Evolutionary conservation across 768 basidiomycete species (phyloP).

Genomic region (Hemileccinum impolitum): DNA sequence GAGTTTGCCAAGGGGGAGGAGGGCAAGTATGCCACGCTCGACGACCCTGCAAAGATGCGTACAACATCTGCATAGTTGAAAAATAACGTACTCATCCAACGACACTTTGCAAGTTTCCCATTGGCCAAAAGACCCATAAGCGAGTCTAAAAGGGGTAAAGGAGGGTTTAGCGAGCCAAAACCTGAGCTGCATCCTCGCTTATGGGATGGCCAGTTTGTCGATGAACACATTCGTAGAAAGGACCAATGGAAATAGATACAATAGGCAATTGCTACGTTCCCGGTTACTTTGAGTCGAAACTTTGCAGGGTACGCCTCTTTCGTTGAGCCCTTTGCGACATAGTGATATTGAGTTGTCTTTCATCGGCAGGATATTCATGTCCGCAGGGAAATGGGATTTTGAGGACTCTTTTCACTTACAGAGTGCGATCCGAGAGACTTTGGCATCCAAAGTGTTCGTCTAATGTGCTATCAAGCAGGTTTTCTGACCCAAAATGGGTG

Average conservation of each 20-base stretch:
- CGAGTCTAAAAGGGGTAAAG: too few relatives aligned
- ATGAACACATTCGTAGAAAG: slow-evolving; percentile 11
- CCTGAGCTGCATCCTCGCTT: too few relatives aligned
- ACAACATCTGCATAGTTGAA: too few relatives aligned
- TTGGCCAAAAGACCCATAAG: too few relatives aligned
- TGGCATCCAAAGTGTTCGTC: slow-evolving; percentile 1
- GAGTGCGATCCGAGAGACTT: neutral
- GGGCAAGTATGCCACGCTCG: slow-evolving; percentile 5
- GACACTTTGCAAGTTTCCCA: too few relatives aligned
- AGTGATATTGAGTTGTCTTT: too few relatives aligned
- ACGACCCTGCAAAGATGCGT: slow-evolving; percentile 9
- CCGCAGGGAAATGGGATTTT: slow-evolving; percentile 5
- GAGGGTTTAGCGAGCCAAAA: too few relatives aligned
- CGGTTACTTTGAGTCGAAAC: slow-evolving; percentile 11
- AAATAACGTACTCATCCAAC: too few relatives aligned
- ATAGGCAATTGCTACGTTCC: slow-evolving; percentile 9
- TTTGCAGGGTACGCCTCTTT: slow-evolving; percentile 3
- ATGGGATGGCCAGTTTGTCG: too few relatives aligned
- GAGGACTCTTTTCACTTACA: slow-evolving; percentile 7
- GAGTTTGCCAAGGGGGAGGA: slow-evolving; percentile 10
- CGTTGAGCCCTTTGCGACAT: neutral
- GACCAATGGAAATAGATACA: slow-evolving; percentile 6
- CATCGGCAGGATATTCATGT: slow-evolving; percentile 4
- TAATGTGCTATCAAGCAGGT: slow-evolving; percentile 7
- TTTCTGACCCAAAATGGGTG: slow-evolving; percentile 12